Evolutionary conservation across 257 asterid genomes (phyloP).

Genomic region (Plantago major): DNA sequence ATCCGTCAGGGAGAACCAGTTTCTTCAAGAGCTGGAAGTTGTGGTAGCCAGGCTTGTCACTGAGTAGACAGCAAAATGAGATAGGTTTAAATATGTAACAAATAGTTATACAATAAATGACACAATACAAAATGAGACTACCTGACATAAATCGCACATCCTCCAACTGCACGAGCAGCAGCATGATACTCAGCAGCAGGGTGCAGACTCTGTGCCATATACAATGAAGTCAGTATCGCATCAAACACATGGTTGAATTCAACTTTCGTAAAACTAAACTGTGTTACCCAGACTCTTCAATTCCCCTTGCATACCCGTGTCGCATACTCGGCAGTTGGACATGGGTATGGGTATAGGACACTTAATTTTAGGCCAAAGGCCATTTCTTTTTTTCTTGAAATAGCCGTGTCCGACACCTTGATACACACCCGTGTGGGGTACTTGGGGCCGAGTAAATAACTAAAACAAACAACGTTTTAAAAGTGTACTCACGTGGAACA

Average conservation of each 20-base stretch:
- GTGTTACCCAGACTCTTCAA: too few relatives aligned
- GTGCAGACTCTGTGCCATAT: constrained; percentile 69
- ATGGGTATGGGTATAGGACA: too few relatives aligned
- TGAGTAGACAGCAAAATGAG: constrained; percentile 18
- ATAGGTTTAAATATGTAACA: not conserved
- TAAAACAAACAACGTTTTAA: not conserved
- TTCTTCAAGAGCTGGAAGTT: constrained; percentile 82
- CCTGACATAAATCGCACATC: constrained; percentile 84
- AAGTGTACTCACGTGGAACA: constrained; percentile 80
- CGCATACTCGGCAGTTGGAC: too few relatives aligned
- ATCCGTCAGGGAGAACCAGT: constrained; percentile 91
- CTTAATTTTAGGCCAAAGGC: too few relatives aligned
- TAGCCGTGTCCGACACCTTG: too few relatives aligned
- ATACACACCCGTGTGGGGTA: too few relatives aligned
- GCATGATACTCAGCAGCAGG: constrained; percentile 95
- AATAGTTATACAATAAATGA: not conserved
- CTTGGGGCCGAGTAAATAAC: too few relatives aligned
- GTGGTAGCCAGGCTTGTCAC: constrained; percentile 86
- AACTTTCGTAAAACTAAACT: too few relatives aligned
- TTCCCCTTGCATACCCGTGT: too few relatives aligned
- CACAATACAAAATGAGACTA: constrained; percentile 14
- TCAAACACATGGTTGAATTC: not conserved
- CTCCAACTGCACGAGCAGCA: constrained; percentile 90
- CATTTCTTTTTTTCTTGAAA: too few relatives aligned
- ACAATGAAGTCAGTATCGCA: constrained; percentile 4